Percentiles rank a stretch among this genome's conserved stretches.
These are phyloP conservation scores for Dryas integrifolia DNA, from an alignment of 331 rosid genomes.

Conservation along the genomic window DNA sequence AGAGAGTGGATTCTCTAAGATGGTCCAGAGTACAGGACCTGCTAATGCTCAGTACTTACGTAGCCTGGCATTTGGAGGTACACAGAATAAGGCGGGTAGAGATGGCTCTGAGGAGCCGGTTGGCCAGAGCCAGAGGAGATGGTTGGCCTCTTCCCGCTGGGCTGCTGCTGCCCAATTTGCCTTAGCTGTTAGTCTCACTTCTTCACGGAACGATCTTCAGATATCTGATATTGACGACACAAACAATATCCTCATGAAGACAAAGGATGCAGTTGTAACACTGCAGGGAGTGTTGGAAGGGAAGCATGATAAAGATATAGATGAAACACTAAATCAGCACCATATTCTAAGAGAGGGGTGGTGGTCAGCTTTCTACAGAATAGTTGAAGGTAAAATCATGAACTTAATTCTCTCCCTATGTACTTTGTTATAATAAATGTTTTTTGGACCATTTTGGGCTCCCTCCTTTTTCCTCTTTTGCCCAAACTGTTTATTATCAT, in stretches of 20 bases:
- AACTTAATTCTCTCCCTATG: background rate
- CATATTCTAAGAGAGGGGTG: constrained; percentile 56
- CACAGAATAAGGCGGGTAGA: constrained; percentile 21
- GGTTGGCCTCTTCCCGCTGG: constrained; percentile 51
- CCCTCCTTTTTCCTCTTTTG: too few relatives aligned
- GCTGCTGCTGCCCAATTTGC: constrained; percentile 68
- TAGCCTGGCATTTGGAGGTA: constrained; percentile 45
- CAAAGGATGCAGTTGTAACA: constrained; percentile 62
- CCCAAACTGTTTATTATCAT: too few relatives aligned
- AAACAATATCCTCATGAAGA: constrained; percentile 43
- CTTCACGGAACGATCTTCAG: constrained; percentile 54
- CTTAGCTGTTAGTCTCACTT: constrained; percentile 53
- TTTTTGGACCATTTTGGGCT: too few relatives aligned
- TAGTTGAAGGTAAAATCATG: constrained; percentile 61
- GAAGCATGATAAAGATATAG: constrained; percentile 56
- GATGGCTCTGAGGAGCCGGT: constrained; percentile 25
- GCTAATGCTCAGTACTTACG: constrained; percentile 74
- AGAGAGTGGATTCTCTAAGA: constrained; percentile 66
- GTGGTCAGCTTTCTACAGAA: constrained; percentile 75
- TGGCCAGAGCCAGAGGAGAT: constrained; percentile 28
- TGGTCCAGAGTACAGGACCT: constrained; percentile 87
- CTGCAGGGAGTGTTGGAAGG: constrained; percentile 74
- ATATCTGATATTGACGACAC: constrained; percentile 29
- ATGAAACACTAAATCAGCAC: constrained; percentile 44
- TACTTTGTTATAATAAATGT: too few relatives aligned